Evolutionary conservation across 2,329 filamentous ascomycete species (phyloP).

Genomic region (Graphium sp.): DNA sequence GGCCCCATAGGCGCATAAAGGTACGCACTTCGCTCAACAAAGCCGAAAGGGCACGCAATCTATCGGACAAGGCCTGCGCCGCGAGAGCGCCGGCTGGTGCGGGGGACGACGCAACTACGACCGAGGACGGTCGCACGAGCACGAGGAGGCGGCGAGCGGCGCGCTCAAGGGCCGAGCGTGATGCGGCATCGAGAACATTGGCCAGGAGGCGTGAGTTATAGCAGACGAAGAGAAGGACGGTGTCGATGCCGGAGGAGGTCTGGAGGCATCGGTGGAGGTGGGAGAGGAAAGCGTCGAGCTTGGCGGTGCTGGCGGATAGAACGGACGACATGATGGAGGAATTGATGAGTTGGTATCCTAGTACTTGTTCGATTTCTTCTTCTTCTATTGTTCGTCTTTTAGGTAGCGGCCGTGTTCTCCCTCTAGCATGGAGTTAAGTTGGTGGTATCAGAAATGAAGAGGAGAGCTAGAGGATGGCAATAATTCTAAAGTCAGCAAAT

Average conservation of each 20-base stretch:
- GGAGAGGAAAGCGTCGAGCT: constrained; percentile 33
- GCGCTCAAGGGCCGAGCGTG: constrained; percentile 38
- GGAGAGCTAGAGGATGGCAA: no score
- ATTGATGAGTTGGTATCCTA: no score
- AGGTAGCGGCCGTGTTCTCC: no score
- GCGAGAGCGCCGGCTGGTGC: constrained; percentile 3
- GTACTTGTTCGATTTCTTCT: no score
- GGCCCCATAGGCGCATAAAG: constrained; percentile 60
- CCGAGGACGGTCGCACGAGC: constrained; percentile 25
- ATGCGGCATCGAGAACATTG: constrained; percentile 30
- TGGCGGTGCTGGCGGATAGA: constrained; percentile 14
- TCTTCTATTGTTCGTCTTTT: no score
- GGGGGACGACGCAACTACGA: constrained; percentile 4
- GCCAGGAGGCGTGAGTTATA: constrained; percentile 45
- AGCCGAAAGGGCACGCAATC: constrained; percentile 43
- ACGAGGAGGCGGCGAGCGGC: constrained; percentile 33
- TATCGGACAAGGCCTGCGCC: constrained; percentile 24
- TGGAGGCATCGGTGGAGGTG: constrained; percentile 47
- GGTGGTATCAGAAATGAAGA: no score
- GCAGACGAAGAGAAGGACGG: constrained; percentile 49
- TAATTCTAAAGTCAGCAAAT: no score
- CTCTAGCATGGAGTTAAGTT: no score
- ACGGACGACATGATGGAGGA: no score
- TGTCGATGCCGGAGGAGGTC: constrained; percentile 53
- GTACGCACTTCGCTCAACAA: constrained; percentile 56